Conservation (phyloP, 2,329 filamentous ascomycete genomes). For the Thelonectria olida region DNA sequence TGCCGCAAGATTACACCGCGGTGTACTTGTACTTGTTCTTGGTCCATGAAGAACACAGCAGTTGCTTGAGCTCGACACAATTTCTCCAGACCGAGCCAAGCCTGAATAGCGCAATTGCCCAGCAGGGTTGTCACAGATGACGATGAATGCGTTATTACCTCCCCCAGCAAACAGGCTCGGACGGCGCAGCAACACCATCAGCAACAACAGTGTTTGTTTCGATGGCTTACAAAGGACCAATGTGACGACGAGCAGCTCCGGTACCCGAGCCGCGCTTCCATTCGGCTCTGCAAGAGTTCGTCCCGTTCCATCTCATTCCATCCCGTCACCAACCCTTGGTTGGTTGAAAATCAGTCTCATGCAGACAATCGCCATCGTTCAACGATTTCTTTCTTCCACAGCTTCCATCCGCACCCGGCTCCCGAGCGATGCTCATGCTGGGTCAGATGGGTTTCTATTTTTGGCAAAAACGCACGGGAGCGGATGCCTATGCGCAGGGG, state of each 20-base stretch:
- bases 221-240: neutral
- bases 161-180: constrained; percentile 7
- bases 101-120: constrained; percentile 33
- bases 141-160: constrained; percentile 24
- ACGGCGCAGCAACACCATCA: constrained; percentile 7
- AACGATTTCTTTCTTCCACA: constrained; percentile 14
- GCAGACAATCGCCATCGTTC: constrained; percentile 11
- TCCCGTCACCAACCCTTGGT: neutral
- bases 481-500: constrained; percentile 13
- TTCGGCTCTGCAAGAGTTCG: constrained; percentile 13
- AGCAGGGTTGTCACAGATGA: constrained; percentile 35
- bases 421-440: constrained; percentile 9
- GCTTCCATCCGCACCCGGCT: neutral
- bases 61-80: constrained; percentile 24
- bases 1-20: too few relatives aligned
- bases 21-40: neutral
- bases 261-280: neutral
- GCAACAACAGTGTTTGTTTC: neutral
- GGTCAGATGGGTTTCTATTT: constrained; percentile 36
- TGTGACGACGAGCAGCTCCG: neutral
- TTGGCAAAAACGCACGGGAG: constrained; percentile 25
- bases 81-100: constrained; percentile 30
- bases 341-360: constrained; percentile 3
- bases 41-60: constrained; percentile 4
- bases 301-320: constrained; percentile 12